Conservation (phyloP, 2,329 filamentous ascomycete species). For the Penicillium sp. region DNA sequence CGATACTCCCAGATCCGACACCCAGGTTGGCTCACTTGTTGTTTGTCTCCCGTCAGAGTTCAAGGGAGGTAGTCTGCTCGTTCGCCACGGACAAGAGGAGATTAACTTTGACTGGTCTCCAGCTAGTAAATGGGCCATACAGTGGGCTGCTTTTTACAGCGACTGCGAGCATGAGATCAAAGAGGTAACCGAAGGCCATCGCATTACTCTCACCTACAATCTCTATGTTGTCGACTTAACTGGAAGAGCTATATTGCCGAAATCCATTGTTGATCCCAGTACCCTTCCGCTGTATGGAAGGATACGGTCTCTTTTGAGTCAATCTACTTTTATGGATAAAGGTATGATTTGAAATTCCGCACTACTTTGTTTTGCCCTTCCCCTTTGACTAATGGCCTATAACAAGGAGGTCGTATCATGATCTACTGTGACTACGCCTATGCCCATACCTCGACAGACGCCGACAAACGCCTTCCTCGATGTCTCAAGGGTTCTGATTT, state of each 20-base stretch:
- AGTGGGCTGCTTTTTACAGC: slow-evolving; percentile 37
- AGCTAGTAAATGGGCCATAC: slow-evolving; percentile 20
- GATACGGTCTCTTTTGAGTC: no score
- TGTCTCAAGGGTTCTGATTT: neutral
- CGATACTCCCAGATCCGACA: slow-evolving; percentile 49
- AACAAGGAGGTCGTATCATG: no score
- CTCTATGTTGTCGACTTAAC: slow-evolving; percentile 43
- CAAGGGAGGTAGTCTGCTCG: slow-evolving; percentile 29
- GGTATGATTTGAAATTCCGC: no score
- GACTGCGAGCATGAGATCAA: slow-evolving; percentile 38
- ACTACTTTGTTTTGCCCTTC: no score
- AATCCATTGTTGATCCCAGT: neutral
- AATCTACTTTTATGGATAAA: no score
- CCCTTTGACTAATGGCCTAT: no score
- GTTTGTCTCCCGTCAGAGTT: slow-evolving; percentile 45
- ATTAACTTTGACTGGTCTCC: slow-evolving; percentile 26
- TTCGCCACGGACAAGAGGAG: slow-evolving; percentile 29
- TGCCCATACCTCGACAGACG: no score
- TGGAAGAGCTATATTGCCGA: slow-evolving; percentile 17
- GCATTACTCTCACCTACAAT: slow-evolving; percentile 59
- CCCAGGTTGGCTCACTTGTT: slow-evolving; percentile 53
- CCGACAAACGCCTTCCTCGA: neutral
- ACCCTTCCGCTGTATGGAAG: neutral
- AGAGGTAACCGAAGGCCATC: slow-evolving; percentile 49
- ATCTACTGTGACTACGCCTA: no score